A percentile compares a stretch with the other conserved stretches of the same genome.
Evolutionary conservation across 164 flowering plant species (phyloP).

Genomic region (Nymphaea colorata): DNA sequence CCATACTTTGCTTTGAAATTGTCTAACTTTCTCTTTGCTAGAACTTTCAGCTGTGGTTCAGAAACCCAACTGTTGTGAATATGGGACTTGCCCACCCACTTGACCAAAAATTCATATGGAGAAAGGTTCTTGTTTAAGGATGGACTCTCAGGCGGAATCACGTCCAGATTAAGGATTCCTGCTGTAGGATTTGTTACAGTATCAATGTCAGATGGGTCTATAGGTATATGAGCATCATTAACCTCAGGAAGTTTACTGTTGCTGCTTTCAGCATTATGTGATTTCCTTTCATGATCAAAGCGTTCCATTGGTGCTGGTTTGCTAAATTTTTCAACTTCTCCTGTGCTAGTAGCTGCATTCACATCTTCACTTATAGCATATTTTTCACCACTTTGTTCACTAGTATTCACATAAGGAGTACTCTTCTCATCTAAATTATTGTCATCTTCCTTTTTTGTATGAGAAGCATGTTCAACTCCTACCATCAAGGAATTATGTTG

Average conservation of each 20-base stretch:
- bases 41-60: slow-evolving; percentile 64
- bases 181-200: slow-evolving; percentile 6
- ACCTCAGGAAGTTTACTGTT: background rate
- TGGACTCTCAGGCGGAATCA: slow-evolving; percentile 15
- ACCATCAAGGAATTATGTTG: slow-evolving; percentile 8
- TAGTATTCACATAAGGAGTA: slow-evolving; percentile 12
- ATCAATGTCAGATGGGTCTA: slow-evolving; percentile 8
- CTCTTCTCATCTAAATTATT: slow-evolving; percentile 15
- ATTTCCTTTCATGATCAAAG: background rate
- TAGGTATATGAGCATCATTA: background rate
- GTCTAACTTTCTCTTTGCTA: slow-evolving; percentile 89
- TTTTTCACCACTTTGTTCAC: background rate
- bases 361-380: too few species aligned
- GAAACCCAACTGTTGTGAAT: slow-evolving; percentile 84
- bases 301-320: background rate
- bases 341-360: slow-evolving; percentile 6
- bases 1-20: slow-evolving; percentile 93
- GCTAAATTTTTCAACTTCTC: slow-evolving; percentile 6
- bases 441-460: slow-evolving; percentile 19
- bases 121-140: slow-evolving; percentile 10
- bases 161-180: slow-evolving; percentile 14
- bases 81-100: slow-evolving; percentile 95
- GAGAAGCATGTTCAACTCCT: slow-evolving; percentile 18
- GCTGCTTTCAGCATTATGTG: background rate
- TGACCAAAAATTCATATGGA: slow-evolving; percentile 71